These are phyloP conservation scores for Chlorella sorokiniana DNA, from an alignment of 139 green algal genomes.

Conservation along the genomic window DNA sequence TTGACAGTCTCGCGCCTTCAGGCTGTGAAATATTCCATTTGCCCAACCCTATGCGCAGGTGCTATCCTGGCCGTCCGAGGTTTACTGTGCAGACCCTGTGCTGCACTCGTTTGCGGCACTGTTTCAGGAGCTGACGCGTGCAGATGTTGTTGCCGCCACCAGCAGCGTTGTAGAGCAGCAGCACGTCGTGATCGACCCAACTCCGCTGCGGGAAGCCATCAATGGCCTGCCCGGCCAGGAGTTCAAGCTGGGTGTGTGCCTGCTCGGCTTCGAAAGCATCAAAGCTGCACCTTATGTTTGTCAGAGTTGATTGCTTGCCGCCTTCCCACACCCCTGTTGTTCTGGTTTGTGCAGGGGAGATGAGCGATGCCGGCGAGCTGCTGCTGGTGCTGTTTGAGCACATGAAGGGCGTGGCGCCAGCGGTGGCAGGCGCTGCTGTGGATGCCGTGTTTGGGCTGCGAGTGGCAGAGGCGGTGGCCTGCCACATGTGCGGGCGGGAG, in stretches of 20 bases:
- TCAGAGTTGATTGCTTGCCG: too few species aligned
- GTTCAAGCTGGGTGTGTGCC: slow-evolving; percentile 26
- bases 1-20: background rate
- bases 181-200: slow-evolving; percentile 39
- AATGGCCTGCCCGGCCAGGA: slow-evolving; percentile 38
- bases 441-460: slow-evolving; percentile 19
- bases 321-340: background rate
- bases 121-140: slow-evolving; percentile 54
- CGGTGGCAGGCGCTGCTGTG: background rate
- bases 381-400: slow-evolving; percentile 35
- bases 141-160: too few species aligned
- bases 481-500: background rate
- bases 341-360: slow-evolving; percentile 18
- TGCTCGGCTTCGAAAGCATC: too few species aligned
- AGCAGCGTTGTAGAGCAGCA: slow-evolving; percentile 34
- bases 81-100: slow-evolving; percentile 33
- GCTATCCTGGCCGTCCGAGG: slow-evolving; percentile 1
- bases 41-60: slow-evolving; percentile 6
- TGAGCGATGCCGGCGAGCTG: slow-evolving; percentile 36
- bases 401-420: background rate
- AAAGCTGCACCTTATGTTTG: too few species aligned
- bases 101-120: slow-evolving; percentile 61
- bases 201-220: slow-evolving; percentile 67
- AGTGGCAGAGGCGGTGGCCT: slow-evolving; percentile 18
- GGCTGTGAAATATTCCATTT: background rate